Percentiles rank a stretch among this genome's conserved stretches.
Evolutionary conservation across 1,139 yeast species (phyloP).

Genomic region (Magnusiomyces tetraspermus): DNA sequence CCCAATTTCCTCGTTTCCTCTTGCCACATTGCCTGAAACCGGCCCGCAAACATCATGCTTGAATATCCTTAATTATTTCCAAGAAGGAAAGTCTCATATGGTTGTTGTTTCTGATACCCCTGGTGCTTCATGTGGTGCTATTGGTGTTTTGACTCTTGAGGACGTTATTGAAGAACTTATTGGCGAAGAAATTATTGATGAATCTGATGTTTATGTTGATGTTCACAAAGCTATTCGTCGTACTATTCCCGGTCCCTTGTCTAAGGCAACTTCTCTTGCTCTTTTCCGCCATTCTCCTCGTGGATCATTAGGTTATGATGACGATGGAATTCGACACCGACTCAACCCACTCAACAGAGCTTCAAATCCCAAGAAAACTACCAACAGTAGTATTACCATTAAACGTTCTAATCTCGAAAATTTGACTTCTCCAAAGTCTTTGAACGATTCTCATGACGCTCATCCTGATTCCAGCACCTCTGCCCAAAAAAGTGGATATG

Average conservation of each 20-base stretch:
- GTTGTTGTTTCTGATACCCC: slow-evolving; percentile 82
- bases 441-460: no score
- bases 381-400: slow-evolving; percentile 43
- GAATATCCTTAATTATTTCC: slow-evolving; percentile 89
- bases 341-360: slow-evolving; percentile 53
- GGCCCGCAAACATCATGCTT: slow-evolving; percentile 85
- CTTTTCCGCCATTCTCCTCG: slow-evolving; percentile 16
- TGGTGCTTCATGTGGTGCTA: slow-evolving; percentile 78
- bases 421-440: no score
- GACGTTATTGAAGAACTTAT: slow-evolving; percentile 95
- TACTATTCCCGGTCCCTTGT: slow-evolving; percentile 74
- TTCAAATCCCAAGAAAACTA: slow-evolving; percentile 67
- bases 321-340: slow-evolving; percentile 20
- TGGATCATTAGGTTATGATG: slow-evolving; percentile 22
- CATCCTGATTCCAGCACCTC: no score
- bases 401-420: slow-evolving; percentile 19
- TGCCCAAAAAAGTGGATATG: not conserved
- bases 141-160: slow-evolving; percentile 87
- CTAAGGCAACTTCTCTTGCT: slow-evolving; percentile 39
- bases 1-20: slow-evolving; percentile 87
- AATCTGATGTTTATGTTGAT: slow-evolving; percentile 90
- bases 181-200: slow-evolving; percentile 97
- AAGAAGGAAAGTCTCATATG: slow-evolving; percentile 97
- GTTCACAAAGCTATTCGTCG: slow-evolving; percentile 73
- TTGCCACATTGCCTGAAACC: slow-evolving; percentile 94